These are phyloP conservation scores for Chaetothyriales sp. DNA, from an alignment of 2,329 filamentous ascomycete species.

Conservation along the genomic window DNA sequence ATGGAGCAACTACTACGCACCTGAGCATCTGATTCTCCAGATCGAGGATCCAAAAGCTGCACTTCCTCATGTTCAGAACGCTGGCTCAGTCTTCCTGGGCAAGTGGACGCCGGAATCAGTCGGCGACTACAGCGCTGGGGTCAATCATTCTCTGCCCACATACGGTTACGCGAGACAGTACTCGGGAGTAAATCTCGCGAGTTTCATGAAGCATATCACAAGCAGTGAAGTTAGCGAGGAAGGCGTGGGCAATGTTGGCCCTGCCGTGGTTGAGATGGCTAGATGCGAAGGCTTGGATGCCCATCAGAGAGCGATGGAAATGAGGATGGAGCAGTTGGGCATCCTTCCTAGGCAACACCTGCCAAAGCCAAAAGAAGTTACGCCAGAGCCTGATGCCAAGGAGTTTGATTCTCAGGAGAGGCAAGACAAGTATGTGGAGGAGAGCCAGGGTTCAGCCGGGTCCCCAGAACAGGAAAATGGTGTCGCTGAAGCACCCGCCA, in stretches of 20 bases:
- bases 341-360: background rate
- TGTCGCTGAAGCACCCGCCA: background rate
- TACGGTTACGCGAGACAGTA: constrained; percentile 98
- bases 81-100: constrained; percentile 90
- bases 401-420: background rate
- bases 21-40: constrained; percentile 91
- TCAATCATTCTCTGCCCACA: constrained; percentile 92
- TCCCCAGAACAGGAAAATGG: background rate
- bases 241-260: constrained; percentile 71
- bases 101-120: constrained; percentile 96
- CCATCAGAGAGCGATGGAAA: constrained; percentile 61
- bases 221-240: constrained; percentile 78
- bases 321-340: constrained; percentile 39
- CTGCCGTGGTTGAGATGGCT: constrained; percentile 86
- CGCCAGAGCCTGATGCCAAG: background rate
- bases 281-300: constrained; percentile 91
- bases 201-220: constrained; percentile 96
- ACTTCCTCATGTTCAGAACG: constrained; percentile 74
- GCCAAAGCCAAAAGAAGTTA: background rate
- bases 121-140: constrained; percentile 92
- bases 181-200: constrained; percentile 88
- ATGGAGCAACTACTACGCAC: constrained; percentile 86
- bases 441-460: background rate
- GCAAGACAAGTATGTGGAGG: background rate
- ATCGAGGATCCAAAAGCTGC: constrained; percentile 60